Evolutionary conservation across 306 rosid species (phyloP), one percentile per base, ranked within the genome.

Genomic region (Prinsepia uniflora): DNA sequence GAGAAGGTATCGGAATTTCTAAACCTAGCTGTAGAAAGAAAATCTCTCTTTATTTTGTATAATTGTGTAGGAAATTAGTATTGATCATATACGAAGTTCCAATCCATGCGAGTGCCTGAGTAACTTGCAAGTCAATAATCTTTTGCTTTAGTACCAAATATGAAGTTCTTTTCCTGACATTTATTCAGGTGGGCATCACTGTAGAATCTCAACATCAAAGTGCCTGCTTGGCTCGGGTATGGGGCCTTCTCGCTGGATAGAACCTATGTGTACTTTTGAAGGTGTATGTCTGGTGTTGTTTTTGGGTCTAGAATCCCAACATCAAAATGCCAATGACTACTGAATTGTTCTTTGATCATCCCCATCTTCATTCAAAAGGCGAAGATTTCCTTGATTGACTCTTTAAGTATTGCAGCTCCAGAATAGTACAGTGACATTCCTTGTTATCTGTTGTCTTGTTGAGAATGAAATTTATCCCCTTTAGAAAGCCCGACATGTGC

Each of bases 1-100:
- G 63, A 75, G 72, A 56, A 72, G 83, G 67, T 86, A 76, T 17
- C 65, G 71, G 55, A 15, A 13, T 8, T 43, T 13, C 56, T 59
- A 5, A 10, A 49, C 70, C 63, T 40, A 4, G 19, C 18, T 20
- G 34, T 53, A 68, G 58, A 20, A 53, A 53, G 43, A 42, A 19
- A 19, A 5, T 8, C 12, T 17, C 39, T 24, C 20, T 6, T 19
- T 1, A 5, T 30, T 48, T 22, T 49, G 6, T 50, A 10, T 40
- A 13, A 39, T 53, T 24, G 64, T 39, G 15, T 45, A 15, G 70
- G 36, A 30, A 30, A 30, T 30, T 30, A 30, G 36, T 2, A 30
- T 30, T 30, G 36, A 24, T 19, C 18, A 46, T 18, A 14, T 20
- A 4, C 24, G 24, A 14, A 57, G 45, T 34, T 70, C 45, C 42